These are phyloP conservation scores for Macroventuria anomochaeta DNA, from an alignment of 2,329 filamentous ascomycete species.

Conservation along the genomic window DNA sequence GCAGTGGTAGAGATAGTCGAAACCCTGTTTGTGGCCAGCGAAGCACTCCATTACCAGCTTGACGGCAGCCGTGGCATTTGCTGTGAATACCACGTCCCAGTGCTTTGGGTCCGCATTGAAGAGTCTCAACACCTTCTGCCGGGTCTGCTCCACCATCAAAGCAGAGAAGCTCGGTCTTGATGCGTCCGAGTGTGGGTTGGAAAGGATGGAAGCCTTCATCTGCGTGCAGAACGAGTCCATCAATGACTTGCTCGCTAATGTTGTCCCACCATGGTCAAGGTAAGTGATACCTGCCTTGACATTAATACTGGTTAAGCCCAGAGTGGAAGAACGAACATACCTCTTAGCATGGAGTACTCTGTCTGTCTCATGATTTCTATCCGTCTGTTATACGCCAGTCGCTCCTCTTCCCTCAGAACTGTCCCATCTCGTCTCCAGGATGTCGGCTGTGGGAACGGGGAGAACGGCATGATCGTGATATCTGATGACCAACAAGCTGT, in stretches of 20 bases:
- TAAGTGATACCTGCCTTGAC: conserved; percentile 51
- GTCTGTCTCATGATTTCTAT: conserved; percentile 22
- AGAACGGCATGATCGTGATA: not conserved
- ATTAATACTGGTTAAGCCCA: not conserved
- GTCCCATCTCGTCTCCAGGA: not conserved
- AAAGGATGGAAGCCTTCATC: conserved; percentile 65
- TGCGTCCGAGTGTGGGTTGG: conserved; percentile 70
- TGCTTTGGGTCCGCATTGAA: conserved; percentile 80
- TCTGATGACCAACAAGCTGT: not conserved
- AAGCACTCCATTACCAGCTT: conserved; percentile 84
- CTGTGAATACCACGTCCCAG: conserved; percentile 90
- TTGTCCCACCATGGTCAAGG: conserved; percentile 63
- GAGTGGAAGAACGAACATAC: conserved; percentile 2
- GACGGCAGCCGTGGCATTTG: conserved; percentile 88
- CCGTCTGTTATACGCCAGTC: conserved; percentile 20
- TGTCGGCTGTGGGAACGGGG: not conserved
- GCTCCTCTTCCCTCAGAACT: not conserved
- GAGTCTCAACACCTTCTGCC: conserved; percentile 63
- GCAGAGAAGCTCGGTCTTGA: conserved; percentile 65
- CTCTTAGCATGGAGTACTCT: conserved; percentile 39
- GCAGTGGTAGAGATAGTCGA: conserved; percentile 80
- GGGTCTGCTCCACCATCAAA: conserved; percentile 61
- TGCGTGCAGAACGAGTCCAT: conserved; percentile 63
- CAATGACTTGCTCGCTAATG: conserved; percentile 59
- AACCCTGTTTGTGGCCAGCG: conserved; percentile 67